Evolutionary conservation across 2,329 filamentous ascomycete genomes (phyloP), one percentile per base, ranked within the genome.

Genomic region (Sporothrix euskadiensis): DNA sequence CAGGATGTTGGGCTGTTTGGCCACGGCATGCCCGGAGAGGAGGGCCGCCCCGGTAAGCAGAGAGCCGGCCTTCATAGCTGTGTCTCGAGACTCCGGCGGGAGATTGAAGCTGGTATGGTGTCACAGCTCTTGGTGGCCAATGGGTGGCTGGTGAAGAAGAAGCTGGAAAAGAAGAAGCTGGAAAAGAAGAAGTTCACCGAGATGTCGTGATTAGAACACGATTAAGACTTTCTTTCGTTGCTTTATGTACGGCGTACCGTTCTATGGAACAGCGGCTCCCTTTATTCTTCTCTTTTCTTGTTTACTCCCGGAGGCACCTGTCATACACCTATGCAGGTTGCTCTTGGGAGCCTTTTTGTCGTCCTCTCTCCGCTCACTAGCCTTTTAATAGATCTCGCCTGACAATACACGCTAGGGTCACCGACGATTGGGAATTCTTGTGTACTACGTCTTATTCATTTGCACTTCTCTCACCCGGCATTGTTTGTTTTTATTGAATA

Each of bases 1-100:
- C 32, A 69, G 16, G 16, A 41, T 41, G n/a, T 44, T 69, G 44
- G 66, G 47, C 49, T 57, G 66, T n/a, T 41, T 44, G 49, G 66
- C 66, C 32, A 14, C 44, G 19, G 49, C 49, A 26, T 52, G 65
- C 26, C 65, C 26, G 35, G 66, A 49, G 49, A 69, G n/a, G n/a
- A 69, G 32, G 32, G 35, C 19, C 30, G 66, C 49, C 30, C 49
- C 19, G 47, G 32, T 32, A 39, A 56, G 65, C 41, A 69, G 26
- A 69, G 30, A 35, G 47, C 30, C 49, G n/a, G 66, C n/a, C 30
- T 56, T 56, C 26, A 56, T 41, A 5, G 3, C 49, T 35, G 22
- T 49, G 63, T 16, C 14, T 9, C 10, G 9, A 12, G n/a, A 9
- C n/a, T 63, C 35, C 35, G 41, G 16, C 12, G 59, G n/a, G n/a